These are phyloP conservation scores for Paramecium sexaurelia DNA, from an alignment of 73 alveolate species.

Conservation along the genomic window DNA sequence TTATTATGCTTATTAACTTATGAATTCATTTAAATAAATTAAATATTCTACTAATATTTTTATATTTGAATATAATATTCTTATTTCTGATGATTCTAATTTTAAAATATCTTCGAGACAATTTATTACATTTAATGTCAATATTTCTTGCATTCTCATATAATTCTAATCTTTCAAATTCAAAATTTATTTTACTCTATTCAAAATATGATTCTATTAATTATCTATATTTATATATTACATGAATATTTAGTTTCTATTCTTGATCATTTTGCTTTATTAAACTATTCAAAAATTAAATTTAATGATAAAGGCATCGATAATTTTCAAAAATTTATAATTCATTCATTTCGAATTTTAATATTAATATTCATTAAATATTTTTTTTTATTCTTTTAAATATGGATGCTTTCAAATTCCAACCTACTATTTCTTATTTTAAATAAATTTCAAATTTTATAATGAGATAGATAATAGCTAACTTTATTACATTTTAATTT, in stretches of 20 bases:
- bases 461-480: no score
- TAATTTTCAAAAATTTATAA: background rate
- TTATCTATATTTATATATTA: background rate
- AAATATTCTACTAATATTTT: background rate
- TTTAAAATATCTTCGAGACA: background rate
- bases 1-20: background rate
- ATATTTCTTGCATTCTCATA: conserved; percentile 2
- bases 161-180: conserved; percentile 4
- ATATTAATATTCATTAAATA: background rate
- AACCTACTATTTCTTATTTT: no score
- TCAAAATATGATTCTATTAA: background rate
- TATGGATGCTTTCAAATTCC: no score
- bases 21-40: background rate
- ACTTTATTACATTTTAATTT: no score
- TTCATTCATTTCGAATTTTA: conserved; percentile 1
- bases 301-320: conserved; percentile 22
- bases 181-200: background rate
- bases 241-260: background rate
- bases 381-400: no score
- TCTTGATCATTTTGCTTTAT: background rate
- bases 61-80: background rate
- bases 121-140: background rate
- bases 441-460: no score
- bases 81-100: background rate
- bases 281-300: background rate